Evolutionary conservation across 192 early-diverging fungal genomes (phyloP).

Genomic region (Coemansia sp.): DNA sequence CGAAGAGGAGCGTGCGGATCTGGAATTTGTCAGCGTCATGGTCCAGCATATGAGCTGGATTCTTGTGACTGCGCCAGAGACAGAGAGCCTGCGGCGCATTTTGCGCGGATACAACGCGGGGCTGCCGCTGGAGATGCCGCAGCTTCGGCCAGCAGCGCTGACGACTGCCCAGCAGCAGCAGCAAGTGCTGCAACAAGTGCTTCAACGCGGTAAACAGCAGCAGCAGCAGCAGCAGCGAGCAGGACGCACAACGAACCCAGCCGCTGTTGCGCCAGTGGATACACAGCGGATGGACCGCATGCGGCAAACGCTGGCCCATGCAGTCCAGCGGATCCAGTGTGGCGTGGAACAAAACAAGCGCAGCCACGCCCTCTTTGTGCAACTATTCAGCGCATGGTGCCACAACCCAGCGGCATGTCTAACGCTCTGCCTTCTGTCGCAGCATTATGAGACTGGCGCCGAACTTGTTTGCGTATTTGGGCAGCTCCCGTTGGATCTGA

Average conservation of each 20-base stretch:
- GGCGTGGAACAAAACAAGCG: conserved; percentile 43
- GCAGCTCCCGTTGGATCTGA: conserved; percentile 81
- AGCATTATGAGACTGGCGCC: conserved; percentile 92
- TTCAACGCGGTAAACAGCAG: conserved; percentile 3
- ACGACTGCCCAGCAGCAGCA: conserved; percentile 3
- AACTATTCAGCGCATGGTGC: conserved; percentile 93
- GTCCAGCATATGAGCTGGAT: conserved; percentile 98
- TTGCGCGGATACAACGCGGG: conserved; percentile 75
- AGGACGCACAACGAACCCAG: neutral
- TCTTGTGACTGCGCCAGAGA: conserved; percentile 92
- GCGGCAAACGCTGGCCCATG: conserved; percentile 15
- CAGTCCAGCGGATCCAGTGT: conserved; percentile 25
- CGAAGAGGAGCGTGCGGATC: conserved; percentile 20
- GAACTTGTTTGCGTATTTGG: conserved; percentile 83
- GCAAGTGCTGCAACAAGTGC: conserved; percentile 7
- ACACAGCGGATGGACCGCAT: conserved; percentile 10
- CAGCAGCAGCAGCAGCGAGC: conserved; percentile 7
- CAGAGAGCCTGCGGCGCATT: conserved; percentile 76
- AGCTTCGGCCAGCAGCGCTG: neutral
- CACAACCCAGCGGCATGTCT: conserved; percentile 95
- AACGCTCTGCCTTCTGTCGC: conserved; percentile 93
- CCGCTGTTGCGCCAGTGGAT: neutral
- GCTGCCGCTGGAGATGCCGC: conserved; percentile 37
- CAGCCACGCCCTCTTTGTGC: conserved; percentile 79
- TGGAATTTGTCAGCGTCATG: conserved; percentile 95